Conservation (phyloP, 768 basidiomycete species). For the Tylopilus balloui region DNA sequence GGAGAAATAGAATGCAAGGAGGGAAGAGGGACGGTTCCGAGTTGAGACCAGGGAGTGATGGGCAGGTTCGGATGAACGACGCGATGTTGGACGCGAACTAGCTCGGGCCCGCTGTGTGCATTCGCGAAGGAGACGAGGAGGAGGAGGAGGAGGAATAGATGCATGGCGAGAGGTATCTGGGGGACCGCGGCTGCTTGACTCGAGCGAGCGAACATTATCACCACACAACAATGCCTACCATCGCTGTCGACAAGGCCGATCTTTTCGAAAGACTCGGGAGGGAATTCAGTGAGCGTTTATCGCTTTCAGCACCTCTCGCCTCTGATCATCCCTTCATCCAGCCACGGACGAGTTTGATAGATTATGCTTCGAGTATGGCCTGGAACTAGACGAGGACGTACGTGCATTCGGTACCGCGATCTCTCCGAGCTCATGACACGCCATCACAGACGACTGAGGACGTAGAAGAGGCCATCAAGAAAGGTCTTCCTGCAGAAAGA, state of each 20-base stretch:
- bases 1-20: constrained; percentile 32
- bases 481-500: constrained; percentile 79
- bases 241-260: constrained; percentile 93
- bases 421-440: neutral
- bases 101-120: constrained; percentile 11
- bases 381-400: constrained; percentile 98
- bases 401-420: constrained; percentile 26
- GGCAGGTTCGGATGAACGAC: constrained; percentile 32
- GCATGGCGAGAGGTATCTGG: constrained; percentile 15
- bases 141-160: constrained; percentile 13
- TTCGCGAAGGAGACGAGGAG: constrained; percentile 10
- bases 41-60: constrained; percentile 21
- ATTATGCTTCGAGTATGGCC: constrained; percentile 94
- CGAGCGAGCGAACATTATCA: no score
- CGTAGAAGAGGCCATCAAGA: constrained; percentile 75
- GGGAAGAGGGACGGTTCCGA: constrained; percentile 26
- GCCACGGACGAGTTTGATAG: constrained; percentile 93
- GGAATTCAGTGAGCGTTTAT: constrained; percentile 61
- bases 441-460: constrained; percentile 75
- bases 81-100: constrained; percentile 26
- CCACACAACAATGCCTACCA: constrained; percentile 71
- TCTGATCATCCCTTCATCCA: constrained; percentile 33
- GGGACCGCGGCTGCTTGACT: no score
- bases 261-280: constrained; percentile 83
- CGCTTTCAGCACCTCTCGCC: constrained; percentile 3